Base-by-base conservation (phyloP, 2,329 filamentous ascomycete genomes). In the Leptographium lundbergii region DNA sequence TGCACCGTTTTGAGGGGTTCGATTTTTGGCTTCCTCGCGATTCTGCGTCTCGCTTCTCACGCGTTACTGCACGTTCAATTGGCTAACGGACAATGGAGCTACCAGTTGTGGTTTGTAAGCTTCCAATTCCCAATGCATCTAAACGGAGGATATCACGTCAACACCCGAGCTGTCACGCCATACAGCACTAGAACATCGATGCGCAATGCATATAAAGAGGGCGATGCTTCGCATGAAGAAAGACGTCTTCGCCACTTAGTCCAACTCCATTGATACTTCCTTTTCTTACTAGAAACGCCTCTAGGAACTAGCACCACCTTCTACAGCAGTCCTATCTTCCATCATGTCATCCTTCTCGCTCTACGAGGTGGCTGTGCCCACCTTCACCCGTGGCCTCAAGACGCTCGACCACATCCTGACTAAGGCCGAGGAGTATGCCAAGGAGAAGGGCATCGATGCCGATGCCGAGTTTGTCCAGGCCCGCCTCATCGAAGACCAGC, bases 401-500 rank as follows among this genome's bases (percentile, higher is more conserved):
- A 63, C 66, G 1, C 64, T 71, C 24, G 63, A 66, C n/a, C 62
- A 63, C 51, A 66, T 73, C 54, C 64, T 73, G 13, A 60, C 60
- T 32, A 71, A 69, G 62, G 67, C 69, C 32, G 60, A 68, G 58
- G 60, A 62, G 29, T 64, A 69, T 53, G 66, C 68, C 53, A 66
- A 69, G 56, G 66, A 65, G n/a, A 66, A 68, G 50, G 63, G 64
- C 27, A 19, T 68, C 48, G 65, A 67, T 45, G 62, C 60, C 54
- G 63, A 66, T 51, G 57, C 63, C 17, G 62, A 52, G 5, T 67
- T 67, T 48, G 56, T 65, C 36, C 34, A 61, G 11, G 64, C 67
- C 13, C 65, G 66, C 6, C 66, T 74, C 2, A 59, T 65, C 34
- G 67, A 67, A 5, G 72, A 73, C 65, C 72, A 73, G 68, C 58